Conservation (phyloP, 108 stramenopile genomes). For the Pseudonitzschia multistriata region DNA sequence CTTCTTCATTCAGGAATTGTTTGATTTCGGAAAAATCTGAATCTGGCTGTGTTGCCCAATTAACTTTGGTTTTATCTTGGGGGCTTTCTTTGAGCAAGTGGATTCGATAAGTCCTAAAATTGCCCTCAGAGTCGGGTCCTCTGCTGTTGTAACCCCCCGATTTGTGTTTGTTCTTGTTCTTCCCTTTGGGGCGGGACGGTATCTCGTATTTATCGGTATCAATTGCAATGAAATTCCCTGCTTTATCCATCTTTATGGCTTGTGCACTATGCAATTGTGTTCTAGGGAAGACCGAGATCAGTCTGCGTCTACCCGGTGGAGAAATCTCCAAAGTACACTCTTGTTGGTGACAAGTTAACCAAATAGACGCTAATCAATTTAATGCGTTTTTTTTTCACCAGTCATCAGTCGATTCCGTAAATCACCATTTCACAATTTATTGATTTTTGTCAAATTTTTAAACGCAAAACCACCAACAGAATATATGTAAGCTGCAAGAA, state of each 20-base stretch:
- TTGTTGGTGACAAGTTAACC: conserved; percentile 46
- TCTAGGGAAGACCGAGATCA: conserved; percentile 34
- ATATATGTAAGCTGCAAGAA: too few species aligned
- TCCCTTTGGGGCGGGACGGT: conserved; percentile 23
- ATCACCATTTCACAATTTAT: too few species aligned
- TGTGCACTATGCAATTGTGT: conserved; percentile 61
- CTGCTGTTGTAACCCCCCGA: conserved; percentile 33
- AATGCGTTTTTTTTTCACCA: too few species aligned
- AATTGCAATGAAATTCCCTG: conserved; percentile 35
- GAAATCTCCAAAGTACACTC: conserved; percentile 47
- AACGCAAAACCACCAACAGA: too few species aligned
- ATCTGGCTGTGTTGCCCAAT: too few species aligned
- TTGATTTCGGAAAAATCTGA: conserved; percentile 18
- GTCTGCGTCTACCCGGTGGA: conserved; percentile 29
- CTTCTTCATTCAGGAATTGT: conserved; percentile 2
- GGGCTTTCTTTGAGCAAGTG: conserved; percentile 26
- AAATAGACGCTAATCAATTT: conserved; percentile 37
- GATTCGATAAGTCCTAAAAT: conserved; percentile 57
- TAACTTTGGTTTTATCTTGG: conserved; percentile 6
- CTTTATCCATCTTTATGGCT: conserved; percentile 51
- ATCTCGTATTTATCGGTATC: conserved; percentile 39
- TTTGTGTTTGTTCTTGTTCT: conserved; percentile 29
- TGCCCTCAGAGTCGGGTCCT: conserved; percentile 66
- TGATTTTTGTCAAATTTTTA: too few species aligned
- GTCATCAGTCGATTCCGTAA: too few species aligned